These are phyloP conservation scores for Starmera caribaea DNA, from an alignment of 805 yeast species.

Conservation along the genomic window DNA sequence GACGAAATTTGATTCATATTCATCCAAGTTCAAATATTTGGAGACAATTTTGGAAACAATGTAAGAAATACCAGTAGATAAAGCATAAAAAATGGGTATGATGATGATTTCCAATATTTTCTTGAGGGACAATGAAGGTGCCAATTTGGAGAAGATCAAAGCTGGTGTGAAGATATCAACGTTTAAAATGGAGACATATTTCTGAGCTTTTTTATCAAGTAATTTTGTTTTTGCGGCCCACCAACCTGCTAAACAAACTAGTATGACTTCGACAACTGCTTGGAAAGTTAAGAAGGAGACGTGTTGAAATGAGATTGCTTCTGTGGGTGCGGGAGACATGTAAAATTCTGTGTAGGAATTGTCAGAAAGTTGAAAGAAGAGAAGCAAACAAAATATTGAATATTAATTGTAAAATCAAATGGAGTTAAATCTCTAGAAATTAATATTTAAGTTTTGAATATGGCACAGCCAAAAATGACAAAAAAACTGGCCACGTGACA, in stretches of 20 bases:
- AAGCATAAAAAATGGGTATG: constrained; percentile 76
- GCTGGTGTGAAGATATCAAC: constrained; percentile 95
- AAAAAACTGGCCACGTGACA: too few relatives aligned
- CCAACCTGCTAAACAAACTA: constrained; percentile 80
- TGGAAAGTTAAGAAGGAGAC: constrained; percentile 66
- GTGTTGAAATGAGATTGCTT: constrained; percentile 18
- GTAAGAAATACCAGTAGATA: constrained; percentile 72
- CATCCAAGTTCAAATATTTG: constrained; percentile 45
- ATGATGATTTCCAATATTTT: constrained; percentile 73
- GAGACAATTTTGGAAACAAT: constrained; percentile 50
- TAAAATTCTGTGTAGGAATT: not conserved
- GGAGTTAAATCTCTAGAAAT: too few relatives aligned
- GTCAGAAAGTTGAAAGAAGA: too few relatives aligned
- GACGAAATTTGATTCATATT: constrained; percentile 78
- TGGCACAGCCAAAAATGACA: too few relatives aligned
- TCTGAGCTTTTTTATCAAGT: constrained; percentile 65
- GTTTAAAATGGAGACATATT: constrained; percentile 64
- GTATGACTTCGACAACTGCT: constrained; percentile 84
- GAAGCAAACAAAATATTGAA: too few relatives aligned
- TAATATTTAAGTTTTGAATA: too few relatives aligned
- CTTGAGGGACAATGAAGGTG: constrained; percentile 55
- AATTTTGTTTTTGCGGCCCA: constrained; percentile 70
- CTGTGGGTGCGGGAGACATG: not conserved
- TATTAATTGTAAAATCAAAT: too few relatives aligned
- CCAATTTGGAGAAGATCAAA: constrained; percentile 78